phyloP scores from a whole-genome alignment of 1,139 yeast genomes.

The Debaryomycetaceae sp. region DNA sequence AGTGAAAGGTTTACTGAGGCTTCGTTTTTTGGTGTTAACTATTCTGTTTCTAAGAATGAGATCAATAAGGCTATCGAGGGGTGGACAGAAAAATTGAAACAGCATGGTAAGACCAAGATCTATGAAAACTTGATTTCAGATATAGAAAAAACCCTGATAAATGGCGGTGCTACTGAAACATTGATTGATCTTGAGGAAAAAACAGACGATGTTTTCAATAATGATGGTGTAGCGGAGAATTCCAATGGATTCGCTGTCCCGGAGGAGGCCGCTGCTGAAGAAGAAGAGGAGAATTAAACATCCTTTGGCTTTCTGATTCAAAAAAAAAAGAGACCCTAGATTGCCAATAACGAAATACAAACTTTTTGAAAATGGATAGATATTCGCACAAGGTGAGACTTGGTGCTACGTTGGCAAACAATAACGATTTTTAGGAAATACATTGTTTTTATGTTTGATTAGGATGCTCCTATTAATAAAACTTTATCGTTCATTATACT shows the following conservation, averaged over 20 bases:
- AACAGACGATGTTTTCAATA: constrained; percentile 2
- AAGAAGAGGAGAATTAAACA: constrained; percentile 14
- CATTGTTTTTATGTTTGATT: background rate
- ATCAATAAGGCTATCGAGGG: constrained; percentile 46
- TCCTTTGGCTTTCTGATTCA: no score
- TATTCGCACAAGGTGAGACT: background rate
- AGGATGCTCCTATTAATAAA: background rate
- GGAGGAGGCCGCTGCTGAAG: constrained; percentile 14
- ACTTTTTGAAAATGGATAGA: background rate
- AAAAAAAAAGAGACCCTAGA: constrained; percentile 15
- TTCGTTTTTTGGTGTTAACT: constrained; percentile 73
- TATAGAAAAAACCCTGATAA: constrained; percentile 22
- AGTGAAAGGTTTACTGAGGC: constrained; percentile 83
- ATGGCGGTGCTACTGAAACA: constrained; percentile 16
- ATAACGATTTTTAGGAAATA: background rate
- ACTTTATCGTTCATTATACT: background rate
- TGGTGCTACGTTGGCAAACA: background rate
- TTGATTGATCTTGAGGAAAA: constrained; percentile 33
- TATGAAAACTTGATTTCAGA: constrained; percentile 57
- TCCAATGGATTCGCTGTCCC: constrained; percentile 12
- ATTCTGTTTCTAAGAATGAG: constrained; percentile 49
- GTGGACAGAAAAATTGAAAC: constrained; percentile 64
- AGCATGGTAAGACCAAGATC: constrained; percentile 52
- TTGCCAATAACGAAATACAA: constrained; percentile 9
- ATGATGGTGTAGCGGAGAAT: constrained; percentile 10